Evolutionary conservation across 352 stramenopile genomes (phyloP).

Genomic region (Phytophthora europaea): DNA sequence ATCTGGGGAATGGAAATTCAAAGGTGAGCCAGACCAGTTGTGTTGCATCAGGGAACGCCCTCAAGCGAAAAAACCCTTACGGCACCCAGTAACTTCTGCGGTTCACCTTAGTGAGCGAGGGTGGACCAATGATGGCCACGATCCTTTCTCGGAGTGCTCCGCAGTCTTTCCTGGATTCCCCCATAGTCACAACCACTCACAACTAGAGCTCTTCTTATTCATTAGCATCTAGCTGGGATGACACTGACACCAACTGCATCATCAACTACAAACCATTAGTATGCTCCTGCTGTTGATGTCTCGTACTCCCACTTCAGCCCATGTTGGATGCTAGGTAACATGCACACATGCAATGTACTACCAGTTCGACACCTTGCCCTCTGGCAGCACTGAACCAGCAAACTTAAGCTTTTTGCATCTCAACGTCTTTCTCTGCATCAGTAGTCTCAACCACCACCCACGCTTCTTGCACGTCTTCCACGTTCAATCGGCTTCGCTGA

Average conservation of each 20-base stretch:
- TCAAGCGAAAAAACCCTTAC: conserved; percentile 1
- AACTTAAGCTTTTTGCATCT: too few relatives aligned
- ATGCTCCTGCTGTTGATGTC: background rate
- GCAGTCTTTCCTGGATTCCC: conserved; percentile 2
- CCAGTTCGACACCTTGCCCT: too few relatives aligned
- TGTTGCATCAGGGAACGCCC: conserved; percentile 8
- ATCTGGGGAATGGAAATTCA: background rate
- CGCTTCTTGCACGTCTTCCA: too few relatives aligned
- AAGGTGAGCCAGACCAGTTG: conserved; percentile 3
- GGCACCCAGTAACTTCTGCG: background rate
- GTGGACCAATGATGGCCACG: background rate
- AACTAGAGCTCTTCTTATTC: background rate
- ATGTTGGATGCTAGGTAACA: too few relatives aligned
- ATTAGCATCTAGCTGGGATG: conserved; percentile 1
- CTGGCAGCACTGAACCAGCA: too few relatives aligned
- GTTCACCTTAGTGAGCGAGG: background rate
- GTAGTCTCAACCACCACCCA: too few relatives aligned
- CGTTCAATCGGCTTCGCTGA: too few relatives aligned
- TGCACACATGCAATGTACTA: too few relatives aligned
- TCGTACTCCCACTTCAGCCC: background rate
- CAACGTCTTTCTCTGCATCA: too few relatives aligned
- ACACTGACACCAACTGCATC: background rate
- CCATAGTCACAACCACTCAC: conserved; percentile 8
- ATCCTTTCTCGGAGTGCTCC: conserved; percentile 3
- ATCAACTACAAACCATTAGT: background rate